These are phyloP conservation scores for Colletotrichum abscissum DNA, from an alignment of 2,329 filamentous ascomycete species.

Conservation along the genomic window DNA sequence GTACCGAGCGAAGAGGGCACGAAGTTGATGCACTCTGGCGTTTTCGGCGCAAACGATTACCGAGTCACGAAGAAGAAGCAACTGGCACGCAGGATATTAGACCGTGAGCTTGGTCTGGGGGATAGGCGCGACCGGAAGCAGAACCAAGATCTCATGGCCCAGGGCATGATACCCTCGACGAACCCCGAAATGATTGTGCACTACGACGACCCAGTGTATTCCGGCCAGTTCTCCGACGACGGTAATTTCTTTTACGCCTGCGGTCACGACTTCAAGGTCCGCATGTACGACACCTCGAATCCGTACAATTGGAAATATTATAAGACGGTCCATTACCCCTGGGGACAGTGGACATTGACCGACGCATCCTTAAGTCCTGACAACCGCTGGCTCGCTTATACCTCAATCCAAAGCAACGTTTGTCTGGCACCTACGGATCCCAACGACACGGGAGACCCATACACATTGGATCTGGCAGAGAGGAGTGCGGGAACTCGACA, in stretches of 20 bases:
- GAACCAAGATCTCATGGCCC: conserved; percentile 63
- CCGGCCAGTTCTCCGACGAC: conserved; percentile 95
- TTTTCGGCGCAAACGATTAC: conserved; percentile 78
- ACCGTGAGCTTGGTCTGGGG: conserved; percentile 83
- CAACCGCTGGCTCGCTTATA: conserved; percentile 92
- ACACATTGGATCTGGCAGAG: conserved; percentile 78
- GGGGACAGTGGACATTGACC: conserved; percentile 94
- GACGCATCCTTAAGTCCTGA: conserved; percentile 92
- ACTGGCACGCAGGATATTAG: conserved; percentile 78
- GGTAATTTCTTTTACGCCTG: conserved; percentile 97
- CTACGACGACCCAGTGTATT: conserved; percentile 88
- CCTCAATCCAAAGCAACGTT: conserved; percentile 85
- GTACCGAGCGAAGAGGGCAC: conserved; percentile 83
- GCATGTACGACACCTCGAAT: conserved; percentile 98
- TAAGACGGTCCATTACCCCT: conserved; percentile 87
- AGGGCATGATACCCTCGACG: conserved; percentile 82
- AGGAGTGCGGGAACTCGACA: conserved; percentile 40
- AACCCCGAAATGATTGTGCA: conserved; percentile 89
- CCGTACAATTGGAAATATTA: conserved; percentile 97
- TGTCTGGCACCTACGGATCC: conserved; percentile 91
- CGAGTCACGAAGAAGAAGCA: conserved; percentile 64
- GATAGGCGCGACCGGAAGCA: conserved; percentile 67
- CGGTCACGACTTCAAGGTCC: conserved; percentile 91
- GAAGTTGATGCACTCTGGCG: conserved; percentile 84
- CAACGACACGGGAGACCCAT: conserved; percentile 82